Conservation (phyloP, 768 basidiomycete species). For the Leccinum ochraceum region DNA sequence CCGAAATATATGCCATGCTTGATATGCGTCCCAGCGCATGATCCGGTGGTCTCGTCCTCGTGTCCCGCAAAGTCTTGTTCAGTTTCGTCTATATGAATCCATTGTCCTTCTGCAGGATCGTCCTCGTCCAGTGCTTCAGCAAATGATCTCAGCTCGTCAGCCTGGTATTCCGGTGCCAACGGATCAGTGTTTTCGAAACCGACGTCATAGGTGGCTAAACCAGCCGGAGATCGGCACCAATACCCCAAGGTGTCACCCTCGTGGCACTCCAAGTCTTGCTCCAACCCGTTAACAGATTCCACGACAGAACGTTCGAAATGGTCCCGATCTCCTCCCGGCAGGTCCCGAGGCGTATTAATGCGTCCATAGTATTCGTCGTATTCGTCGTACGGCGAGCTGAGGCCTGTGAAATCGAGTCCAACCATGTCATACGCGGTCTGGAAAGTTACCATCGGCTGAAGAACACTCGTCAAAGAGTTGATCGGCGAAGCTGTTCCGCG, state of each 20-base stretch:
- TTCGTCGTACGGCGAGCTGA: slow-evolving; percentile 10
- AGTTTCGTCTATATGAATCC: background rate
- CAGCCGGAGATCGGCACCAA: slow-evolving; percentile 1
- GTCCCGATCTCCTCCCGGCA: background rate
- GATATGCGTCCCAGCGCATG: no score
- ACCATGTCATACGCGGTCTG: slow-evolving; percentile 13
- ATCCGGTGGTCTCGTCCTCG: background rate
- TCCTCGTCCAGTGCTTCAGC: background rate
- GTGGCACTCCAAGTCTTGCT: slow-evolving; percentile 2
- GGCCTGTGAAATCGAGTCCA: slow-evolving; percentile 16
- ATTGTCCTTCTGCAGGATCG: slow-evolving; percentile 1
- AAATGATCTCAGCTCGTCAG: background rate
- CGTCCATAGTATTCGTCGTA: slow-evolving; percentile 5
- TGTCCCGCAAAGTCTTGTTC: background rate
- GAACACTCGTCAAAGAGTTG: slow-evolving; percentile 7
- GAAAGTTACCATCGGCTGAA: slow-evolving; percentile 7
- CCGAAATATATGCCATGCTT: no score
- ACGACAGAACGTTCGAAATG: background rate
- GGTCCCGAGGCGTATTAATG: slow-evolving; percentile 1
- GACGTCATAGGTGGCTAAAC: slow-evolving; percentile 5
- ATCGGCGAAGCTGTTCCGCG: slow-evolving; percentile 1
- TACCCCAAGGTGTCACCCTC: slow-evolving; percentile 1
- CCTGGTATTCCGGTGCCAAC: slow-evolving; percentile 4
- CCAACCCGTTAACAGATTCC: background rate
- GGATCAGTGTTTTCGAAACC: slow-evolving; percentile 3